Conservation (phyloP, 2,329 filamentous ascomycete species). For the Diplodia intermedia region DNA sequence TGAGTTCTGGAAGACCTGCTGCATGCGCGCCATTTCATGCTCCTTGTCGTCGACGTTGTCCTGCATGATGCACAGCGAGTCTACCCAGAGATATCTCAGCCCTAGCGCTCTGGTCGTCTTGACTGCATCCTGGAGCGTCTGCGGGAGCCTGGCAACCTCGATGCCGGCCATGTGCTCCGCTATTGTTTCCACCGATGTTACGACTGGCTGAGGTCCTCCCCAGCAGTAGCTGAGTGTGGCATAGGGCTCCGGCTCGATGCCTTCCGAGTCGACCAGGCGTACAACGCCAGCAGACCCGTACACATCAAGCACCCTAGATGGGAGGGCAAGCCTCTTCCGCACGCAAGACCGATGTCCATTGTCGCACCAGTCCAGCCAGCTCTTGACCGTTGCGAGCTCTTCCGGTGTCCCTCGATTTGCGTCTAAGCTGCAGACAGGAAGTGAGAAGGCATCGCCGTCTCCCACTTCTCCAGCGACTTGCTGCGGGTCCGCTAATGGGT, state of each 20-base stretch:
- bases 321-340: conserved; percentile 9
- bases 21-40: conserved; percentile 26
- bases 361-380: conserved; percentile 29
- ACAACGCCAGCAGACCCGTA: background rate
- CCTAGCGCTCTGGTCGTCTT: conserved; percentile 24
- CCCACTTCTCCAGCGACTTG: background rate
- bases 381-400: conserved; percentile 8
- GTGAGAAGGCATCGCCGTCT: background rate
- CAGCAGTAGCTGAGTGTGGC: conserved; percentile 28
- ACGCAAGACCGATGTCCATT: conserved; percentile 11
- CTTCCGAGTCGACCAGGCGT: conserved; percentile 5
- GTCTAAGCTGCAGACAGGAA: conserved; percentile 11
- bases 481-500: conserved; percentile 15
- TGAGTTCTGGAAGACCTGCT: conserved; percentile 24
- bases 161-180: conserved; percentile 8
- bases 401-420: conserved; percentile 18
- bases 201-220: conserved; percentile 6
- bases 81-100: conserved; percentile 33
- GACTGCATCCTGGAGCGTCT: conserved; percentile 31
- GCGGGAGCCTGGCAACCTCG: conserved; percentile 19
- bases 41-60: conserved; percentile 27
- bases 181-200: conserved; percentile 1
- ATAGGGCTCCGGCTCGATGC: conserved; percentile 13
- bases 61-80: conserved; percentile 33
- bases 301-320: conserved; percentile 26